phyloP scores from a whole-genome alignment of 225 moss, liverwort and hornwort species.

The Antitrichia curtipendula region DNA sequence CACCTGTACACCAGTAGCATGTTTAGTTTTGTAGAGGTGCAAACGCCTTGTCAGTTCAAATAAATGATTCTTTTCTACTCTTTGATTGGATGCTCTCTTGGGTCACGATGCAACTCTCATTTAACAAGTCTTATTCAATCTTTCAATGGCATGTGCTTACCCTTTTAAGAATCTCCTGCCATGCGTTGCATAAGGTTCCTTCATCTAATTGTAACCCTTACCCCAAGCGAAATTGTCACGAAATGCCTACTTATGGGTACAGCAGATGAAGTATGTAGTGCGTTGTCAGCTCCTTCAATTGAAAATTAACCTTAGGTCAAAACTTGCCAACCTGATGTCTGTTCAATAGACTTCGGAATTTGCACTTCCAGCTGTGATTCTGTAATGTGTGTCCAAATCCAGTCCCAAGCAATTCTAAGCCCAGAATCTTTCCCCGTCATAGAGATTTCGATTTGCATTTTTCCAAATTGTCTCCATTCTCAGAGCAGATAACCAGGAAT shows the following conservation, averaged over 20 bases:
- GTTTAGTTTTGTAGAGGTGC: not conserved
- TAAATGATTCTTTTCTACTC: not conserved
- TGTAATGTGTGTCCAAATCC: too few species aligned
- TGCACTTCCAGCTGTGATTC: not conserved
- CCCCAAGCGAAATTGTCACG: not conserved
- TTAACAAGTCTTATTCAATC: not conserved
- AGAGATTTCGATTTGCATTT: not conserved
- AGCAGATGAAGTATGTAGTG: not conserved
- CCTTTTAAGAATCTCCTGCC: not conserved
- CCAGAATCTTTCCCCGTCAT: not conserved
- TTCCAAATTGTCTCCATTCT: not conserved
- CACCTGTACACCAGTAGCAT: not conserved
- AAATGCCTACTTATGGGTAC: not conserved
- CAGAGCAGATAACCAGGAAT: not conserved
- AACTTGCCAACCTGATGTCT: not conserved
- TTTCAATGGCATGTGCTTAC: not conserved
- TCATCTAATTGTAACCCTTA: not conserved
- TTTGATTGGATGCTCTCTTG: not conserved
- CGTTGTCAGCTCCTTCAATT: not conserved
- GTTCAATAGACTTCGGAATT: not conserved
- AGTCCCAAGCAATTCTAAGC: not conserved
- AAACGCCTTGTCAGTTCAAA: not conserved
- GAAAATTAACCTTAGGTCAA: not conserved
- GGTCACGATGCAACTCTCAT: not conserved
- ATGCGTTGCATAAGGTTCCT: not conserved